A percentile compares a stretch with the other conserved stretches of the same genome.
Conservation (phyloP, 164 flowering plant species). For the Magnolia sinica region DNA sequence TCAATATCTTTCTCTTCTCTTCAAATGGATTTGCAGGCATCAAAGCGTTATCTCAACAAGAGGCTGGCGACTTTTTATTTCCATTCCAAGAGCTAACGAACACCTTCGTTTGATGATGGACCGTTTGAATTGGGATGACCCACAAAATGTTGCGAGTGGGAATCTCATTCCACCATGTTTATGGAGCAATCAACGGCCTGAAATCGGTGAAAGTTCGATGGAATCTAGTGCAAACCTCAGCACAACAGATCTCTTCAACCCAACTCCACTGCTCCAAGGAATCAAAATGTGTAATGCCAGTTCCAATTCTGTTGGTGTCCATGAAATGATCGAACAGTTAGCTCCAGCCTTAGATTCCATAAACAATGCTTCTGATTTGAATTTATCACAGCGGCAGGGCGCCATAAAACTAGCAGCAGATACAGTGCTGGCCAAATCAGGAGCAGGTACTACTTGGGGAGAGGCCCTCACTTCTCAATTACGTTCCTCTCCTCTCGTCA, state of each 20-base stretch:
- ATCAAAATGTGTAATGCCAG: not conserved
- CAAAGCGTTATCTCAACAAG: not conserved
- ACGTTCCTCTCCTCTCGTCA: slow-evolving; percentile 16
- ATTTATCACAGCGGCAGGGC: slow-evolving; percentile 14
- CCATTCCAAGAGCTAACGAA: not conserved
- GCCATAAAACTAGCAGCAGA: slow-evolving; percentile 21
- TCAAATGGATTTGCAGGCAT: not conserved
- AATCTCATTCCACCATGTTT: slow-evolving; percentile 8
- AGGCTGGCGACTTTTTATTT: not conserved
- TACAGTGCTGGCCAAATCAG: slow-evolving; percentile 16
- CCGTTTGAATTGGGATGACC: slow-evolving; percentile 36
- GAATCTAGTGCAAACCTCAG: slow-evolving; percentile 19
- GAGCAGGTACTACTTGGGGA: slow-evolving; percentile 11
- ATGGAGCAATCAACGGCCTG: slow-evolving; percentile 35
- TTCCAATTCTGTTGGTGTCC: slow-evolving; percentile 13
- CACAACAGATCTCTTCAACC: slow-evolving; percentile 20
- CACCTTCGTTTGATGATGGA: slow-evolving; percentile 32
- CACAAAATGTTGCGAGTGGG: slow-evolving; percentile 14
- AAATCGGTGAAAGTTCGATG: slow-evolving; percentile 19
- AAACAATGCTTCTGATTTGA: slow-evolving; percentile 13
- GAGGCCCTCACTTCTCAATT: slow-evolving; percentile 9
- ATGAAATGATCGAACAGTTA: slow-evolving; percentile 9
- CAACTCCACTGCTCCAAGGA: slow-evolving; percentile 16
- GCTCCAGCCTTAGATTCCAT: slow-evolving; percentile 14
- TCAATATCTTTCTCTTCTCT: not conserved